Percentiles rank a stretch among this genome's conserved stretches.
These are phyloP conservation scores for Aureobasidium mangrovei DNA, from an alignment of 2,329 filamentous ascomycete species.

Conservation along the genomic window DNA sequence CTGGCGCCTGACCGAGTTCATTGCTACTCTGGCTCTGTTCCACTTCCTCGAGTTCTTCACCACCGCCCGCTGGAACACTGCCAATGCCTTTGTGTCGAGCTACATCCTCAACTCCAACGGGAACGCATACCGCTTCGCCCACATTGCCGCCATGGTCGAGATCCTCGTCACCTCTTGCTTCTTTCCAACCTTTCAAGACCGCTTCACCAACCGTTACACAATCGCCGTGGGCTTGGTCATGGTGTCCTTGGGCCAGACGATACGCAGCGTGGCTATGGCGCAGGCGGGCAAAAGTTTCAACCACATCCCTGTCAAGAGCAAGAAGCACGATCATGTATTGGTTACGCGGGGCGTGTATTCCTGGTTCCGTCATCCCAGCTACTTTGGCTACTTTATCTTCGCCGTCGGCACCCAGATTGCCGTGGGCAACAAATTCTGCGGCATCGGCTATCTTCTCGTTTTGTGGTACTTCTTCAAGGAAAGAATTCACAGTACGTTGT, in stretches of 20 bases:
- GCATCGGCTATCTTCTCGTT: conserved; percentile 62
- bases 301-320: conserved; percentile 62
- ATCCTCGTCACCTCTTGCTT: conserved; percentile 51
- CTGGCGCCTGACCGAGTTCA: conserved; percentile 57
- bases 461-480: conserved; percentile 77
- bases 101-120: conserved; percentile 85
- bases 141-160: conserved; percentile 65
- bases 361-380: conserved; percentile 73
- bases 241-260: conserved; percentile 61
- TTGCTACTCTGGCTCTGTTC: conserved; percentile 63
- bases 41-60: conserved; percentile 96
- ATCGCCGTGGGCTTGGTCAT: conserved; percentile 51
- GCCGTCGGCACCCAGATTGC: conserved; percentile 87
- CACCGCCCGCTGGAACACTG: conserved; percentile 76
- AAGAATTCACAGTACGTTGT: conserved; percentile 55
- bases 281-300: conserved; percentile 89
- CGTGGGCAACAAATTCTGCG: conserved; percentile 74
- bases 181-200: conserved; percentile 41
- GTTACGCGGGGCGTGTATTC: conserved; percentile 76
- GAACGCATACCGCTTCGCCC: conserved; percentile 72
- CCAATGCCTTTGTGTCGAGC: conserved; percentile 59
- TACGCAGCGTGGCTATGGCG: conserved; percentile 77
- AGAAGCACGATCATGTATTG: conserved; percentile 64
- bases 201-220: conserved; percentile 37
- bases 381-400: conserved; percentile 99